These are phyloP conservation scores for Crithidia mellificae DNA, from an alignment of 208 protist species.

Conservation along the genomic window DNA sequence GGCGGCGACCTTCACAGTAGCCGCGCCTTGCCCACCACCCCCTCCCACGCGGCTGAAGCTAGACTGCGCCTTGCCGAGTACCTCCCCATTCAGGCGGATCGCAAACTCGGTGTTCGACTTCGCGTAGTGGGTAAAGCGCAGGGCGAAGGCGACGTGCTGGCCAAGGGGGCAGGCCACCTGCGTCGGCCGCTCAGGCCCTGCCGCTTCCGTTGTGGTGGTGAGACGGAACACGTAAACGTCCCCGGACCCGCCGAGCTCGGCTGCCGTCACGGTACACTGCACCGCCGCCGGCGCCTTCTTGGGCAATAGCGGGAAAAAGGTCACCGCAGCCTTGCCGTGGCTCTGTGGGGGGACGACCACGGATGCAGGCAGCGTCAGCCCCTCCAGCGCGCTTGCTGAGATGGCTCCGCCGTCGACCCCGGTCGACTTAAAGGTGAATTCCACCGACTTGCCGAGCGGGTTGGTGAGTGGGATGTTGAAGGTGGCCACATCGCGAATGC, in stretches of 20 bases:
- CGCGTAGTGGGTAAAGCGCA: conserved; percentile 76
- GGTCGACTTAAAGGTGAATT: conserved; percentile 64
- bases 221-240: conserved; percentile 74
- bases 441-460: conserved; percentile 79
- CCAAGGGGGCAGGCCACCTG: conserved; percentile 90
- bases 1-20: conserved; percentile 31
- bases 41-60: conserved; percentile 27
- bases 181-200: conserved; percentile 70
- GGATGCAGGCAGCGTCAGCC: conserved; percentile 58
- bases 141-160: conserved; percentile 56
- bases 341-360: conserved; percentile 71
- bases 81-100: conserved; percentile 55
- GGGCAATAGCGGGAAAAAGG: conserved; percentile 91
- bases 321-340: conserved; percentile 54
- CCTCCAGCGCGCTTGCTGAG: conserved; percentile 20
- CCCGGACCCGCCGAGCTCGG: conserved; percentile 90
- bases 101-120: conserved; percentile 85
- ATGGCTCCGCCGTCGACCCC: conserved; percentile 35
- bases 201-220: conserved; percentile 47
- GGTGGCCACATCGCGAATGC: conserved; percentile 70
- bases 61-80: conserved; percentile 13
- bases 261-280: conserved; percentile 63
- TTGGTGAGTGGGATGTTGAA: conserved; percentile 89
- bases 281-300: conserved; percentile 58
- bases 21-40: conserved; percentile 28